Conservation (phyloP, 2,329 filamentous ascomycete species). For the Ilyonectria mors-panacis region DNA sequence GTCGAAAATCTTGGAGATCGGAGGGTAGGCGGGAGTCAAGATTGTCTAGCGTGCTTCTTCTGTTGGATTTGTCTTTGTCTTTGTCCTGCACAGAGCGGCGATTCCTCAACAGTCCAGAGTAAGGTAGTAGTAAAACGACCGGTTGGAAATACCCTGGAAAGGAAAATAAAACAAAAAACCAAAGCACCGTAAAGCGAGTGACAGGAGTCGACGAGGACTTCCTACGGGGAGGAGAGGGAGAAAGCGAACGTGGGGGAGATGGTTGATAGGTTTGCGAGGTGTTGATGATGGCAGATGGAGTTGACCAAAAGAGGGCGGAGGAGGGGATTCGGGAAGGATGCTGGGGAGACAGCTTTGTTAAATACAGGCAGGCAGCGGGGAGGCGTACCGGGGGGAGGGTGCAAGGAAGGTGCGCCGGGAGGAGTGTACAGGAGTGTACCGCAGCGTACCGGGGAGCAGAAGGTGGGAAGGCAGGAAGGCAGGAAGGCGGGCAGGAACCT, state of each 20-base stretch:
- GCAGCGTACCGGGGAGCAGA: slow-evolving; percentile 30
- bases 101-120: slow-evolving; percentile 39
- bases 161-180: slow-evolving; percentile 60
- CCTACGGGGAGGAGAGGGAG: slow-evolving; percentile 64
- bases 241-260: slow-evolving; percentile 64
- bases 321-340: slow-evolving; percentile 45
- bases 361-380: slow-evolving; percentile 49
- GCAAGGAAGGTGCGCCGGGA: slow-evolving; percentile 28
- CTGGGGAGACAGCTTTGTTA: slow-evolving; percentile 50
- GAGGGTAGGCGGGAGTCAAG: slow-evolving; percentile 22
- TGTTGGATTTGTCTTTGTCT: slow-evolving; percentile 29
- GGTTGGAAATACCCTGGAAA: slow-evolving; percentile 44
- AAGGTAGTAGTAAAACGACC: slow-evolving; percentile 32
- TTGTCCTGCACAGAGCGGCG: slow-evolving; percentile 37
- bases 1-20: slow-evolving; percentile 32
- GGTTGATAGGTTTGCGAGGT: slow-evolving; percentile 45
- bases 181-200: slow-evolving; percentile 76
- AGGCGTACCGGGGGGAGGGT: slow-evolving; percentile 35
- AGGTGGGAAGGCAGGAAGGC: slow-evolving; percentile 12
- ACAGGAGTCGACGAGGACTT: slow-evolving; percentile 83
- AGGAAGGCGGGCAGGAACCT: slow-evolving; percentile 20
- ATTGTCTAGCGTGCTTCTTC: slow-evolving; percentile 34
- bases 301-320: slow-evolving; percentile 47
- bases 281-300: slow-evolving; percentile 46
- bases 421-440: slow-evolving; percentile 22